A percentile compares a stretch with the other conserved stretches of the same genome.
Evolutionary conservation across 2,329 filamentous ascomycete species (phyloP).

Genomic region (Colletotrichum melonis): DNA sequence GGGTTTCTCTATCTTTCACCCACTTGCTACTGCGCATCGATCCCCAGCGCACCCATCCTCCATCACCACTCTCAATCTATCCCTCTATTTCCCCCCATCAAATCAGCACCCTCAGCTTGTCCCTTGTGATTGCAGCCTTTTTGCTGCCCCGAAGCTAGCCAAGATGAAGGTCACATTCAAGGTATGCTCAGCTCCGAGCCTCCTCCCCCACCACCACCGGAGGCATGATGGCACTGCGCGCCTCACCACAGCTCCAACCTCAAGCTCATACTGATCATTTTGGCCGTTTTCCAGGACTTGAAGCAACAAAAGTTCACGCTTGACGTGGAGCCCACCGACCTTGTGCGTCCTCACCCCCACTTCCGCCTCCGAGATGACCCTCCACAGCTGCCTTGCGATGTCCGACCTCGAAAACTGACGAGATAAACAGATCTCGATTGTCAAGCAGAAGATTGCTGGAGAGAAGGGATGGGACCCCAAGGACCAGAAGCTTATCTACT

Average conservation of each 20-base stretch:
- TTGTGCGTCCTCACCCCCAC: conserved; percentile 70
- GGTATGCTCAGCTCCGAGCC: conserved; percentile 52
- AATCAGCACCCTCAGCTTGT: background rate
- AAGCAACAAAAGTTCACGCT: conserved; percentile 99
- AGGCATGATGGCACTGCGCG: background rate
- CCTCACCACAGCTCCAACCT: background rate
- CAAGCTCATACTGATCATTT: conserved; percentile 28
- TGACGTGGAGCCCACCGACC: conserved; percentile 92
- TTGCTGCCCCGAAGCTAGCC: conserved; percentile 51
- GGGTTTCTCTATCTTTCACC: conserved; percentile 30
- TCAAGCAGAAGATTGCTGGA: conserved; percentile 91
- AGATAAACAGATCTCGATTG: conserved; percentile 76
- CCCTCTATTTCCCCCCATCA: background rate
- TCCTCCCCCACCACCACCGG: background rate
- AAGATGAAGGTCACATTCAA: conserved; percentile 78
- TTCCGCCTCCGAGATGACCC: conserved; percentile 36
- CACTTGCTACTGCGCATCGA: conserved; percentile 19
- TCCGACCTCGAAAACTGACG: conserved; percentile 38
- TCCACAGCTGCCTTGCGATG: conserved; percentile 30
- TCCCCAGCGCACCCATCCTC: background rate
- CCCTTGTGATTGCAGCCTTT: conserved; percentile 36
- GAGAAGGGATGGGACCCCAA: conserved; percentile 96
- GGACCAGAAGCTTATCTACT: conserved; percentile 97
- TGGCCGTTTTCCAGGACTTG: conserved; percentile 74
- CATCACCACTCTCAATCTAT: background rate